Evolutionary conservation across 2,329 filamentous ascomycete genomes (phyloP), one percentile per base, ranked within the genome.

Genomic region (Monosporascus cannonballus): DNA sequence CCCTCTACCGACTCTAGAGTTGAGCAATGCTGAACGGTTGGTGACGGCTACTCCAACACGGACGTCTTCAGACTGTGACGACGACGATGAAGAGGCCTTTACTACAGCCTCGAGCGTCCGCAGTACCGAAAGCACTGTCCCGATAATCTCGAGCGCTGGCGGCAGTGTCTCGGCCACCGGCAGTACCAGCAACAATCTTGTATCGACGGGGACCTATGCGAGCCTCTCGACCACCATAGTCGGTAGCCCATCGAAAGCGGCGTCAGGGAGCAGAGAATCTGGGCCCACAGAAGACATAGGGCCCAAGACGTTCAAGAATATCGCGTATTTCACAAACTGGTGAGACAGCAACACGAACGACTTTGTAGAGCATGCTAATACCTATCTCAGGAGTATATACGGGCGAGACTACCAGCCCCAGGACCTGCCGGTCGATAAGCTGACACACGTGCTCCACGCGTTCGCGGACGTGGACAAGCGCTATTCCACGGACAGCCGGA

Each of bases 361-460:
- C 30, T 20, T 7, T 20, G 18, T 14, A 4, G 14, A n/a, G 18
- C 27, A 18, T 42, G 20, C 56, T 59, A 30, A 58, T 37, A 50
- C 14, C 6, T n/a, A 25, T 37, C 46, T 42, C 52, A 75, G 72
- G 73, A 71, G 71, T 22, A 68, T 71, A 39, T 70, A 72, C 36
- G 67, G 67, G 62, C 52, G 82, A 39, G 77, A 84, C 53, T 83
- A 81, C 62, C 76, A 85, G 47, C 87, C 88, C 0, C 78, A 87
- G 59, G 77, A 87, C 56, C 73, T 95, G 7, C 85, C 85, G 0
- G 81, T 77, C 0, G 76, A 83, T 6, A 78, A 87, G 49, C 73
- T 94, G 36, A 93, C 88, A 0, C 89, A 93, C 61, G 72, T 94
- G 1, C 76, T 93, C 8, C 93, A 80, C 53, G 73, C 77, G 0